Evolutionary conservation across 1,284 basidiomycete genomes (phyloP), one percentile per base, ranked within the genome.

Genomic region (Ceratobasidium sp.): DNA sequence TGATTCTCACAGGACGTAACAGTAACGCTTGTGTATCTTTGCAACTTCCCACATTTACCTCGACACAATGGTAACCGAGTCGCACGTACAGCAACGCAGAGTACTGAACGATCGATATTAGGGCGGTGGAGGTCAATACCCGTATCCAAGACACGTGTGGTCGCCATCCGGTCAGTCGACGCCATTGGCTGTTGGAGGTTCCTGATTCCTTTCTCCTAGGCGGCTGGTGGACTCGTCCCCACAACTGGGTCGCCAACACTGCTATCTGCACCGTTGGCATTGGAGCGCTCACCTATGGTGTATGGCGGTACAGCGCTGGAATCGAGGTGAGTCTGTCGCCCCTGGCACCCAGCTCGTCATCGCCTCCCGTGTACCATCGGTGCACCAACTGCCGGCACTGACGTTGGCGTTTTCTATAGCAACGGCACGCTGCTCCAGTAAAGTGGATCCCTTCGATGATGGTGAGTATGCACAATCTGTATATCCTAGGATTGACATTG

Each of bases 211-310:
- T 17, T 34, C 17, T 10, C n/a, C 25, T 13, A 75, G 80, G 81
- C 72, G 81, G 81, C 47, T 82, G 81, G 81, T 82, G 81, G 81
- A 79, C 80, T 62, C 76, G 80, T 32, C 81, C 81, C n/a, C 73
- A 75, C 17, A 81, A 81, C 76, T 82, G 81, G 81, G 76, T 74
- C 56, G 71, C 76, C 20, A 81, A 79, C 72, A 82, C 81, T n/a
- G 77, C 77, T 1, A 75, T 81, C 62, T 77, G 77, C 68, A 75
- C 72, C 22, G 74, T 76, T 15, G 80, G 78, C 8, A 76, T 80
- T 55, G 77, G 72, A 5, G 52, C 80, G 17, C 75, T 76, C 3
- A 76, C 75, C 15, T 82, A 81, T 69, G 77, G 77, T n/a, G 73
- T 79, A 20, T 82, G 79, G 77, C 74, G 71, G 3, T 77, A 77